A percentile compares a stretch with the other conserved stretches of the same genome.
Conservation (phyloP, 1,284 basidiomycete genomes). For the Chalciporus sp. region DNA sequence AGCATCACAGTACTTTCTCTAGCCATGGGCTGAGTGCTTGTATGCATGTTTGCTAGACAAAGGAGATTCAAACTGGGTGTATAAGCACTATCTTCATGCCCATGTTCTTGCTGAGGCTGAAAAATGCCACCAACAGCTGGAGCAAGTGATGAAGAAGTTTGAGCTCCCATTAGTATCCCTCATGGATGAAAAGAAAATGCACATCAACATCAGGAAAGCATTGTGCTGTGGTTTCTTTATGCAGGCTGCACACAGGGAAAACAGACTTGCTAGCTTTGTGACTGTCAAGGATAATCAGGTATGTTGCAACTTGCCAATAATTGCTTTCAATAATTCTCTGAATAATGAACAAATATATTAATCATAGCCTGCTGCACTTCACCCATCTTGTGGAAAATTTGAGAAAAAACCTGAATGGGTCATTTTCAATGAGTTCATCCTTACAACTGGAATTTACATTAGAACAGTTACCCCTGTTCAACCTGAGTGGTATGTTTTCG, state of each 20-base stretch:
- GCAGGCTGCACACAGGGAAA: constrained; percentile 96
- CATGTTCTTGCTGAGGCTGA: constrained; percentile 90
- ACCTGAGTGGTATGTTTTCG: constrained; percentile 76
- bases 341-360: constrained; percentile 7
- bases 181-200: constrained; percentile 78
- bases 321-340: not conserved
- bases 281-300: constrained; percentile 96
- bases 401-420: constrained; percentile 95
- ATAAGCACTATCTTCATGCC: constrained; percentile 88
- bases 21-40: not conserved
- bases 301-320: not conserved
- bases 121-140: constrained; percentile 91
- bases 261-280: constrained; percentile 83
- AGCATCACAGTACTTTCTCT: not conserved
- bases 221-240: constrained; percentile 97
- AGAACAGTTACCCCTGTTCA: constrained; percentile 89
- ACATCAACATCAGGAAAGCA: constrained; percentile 80
- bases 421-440: constrained; percentile 96
- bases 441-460: constrained; percentile 90
- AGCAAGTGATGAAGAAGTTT: constrained; percentile 90
- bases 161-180: constrained; percentile 86
- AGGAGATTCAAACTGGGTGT: constrained; percentile 87
- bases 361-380: constrained; percentile 80
- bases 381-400: constrained; percentile 92
- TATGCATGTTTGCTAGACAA: constrained; percentile 48